phyloP scores from a whole-genome alignment of 495 filamentous ascomycete genomes.

The Penicillium malachiteum region DNA sequence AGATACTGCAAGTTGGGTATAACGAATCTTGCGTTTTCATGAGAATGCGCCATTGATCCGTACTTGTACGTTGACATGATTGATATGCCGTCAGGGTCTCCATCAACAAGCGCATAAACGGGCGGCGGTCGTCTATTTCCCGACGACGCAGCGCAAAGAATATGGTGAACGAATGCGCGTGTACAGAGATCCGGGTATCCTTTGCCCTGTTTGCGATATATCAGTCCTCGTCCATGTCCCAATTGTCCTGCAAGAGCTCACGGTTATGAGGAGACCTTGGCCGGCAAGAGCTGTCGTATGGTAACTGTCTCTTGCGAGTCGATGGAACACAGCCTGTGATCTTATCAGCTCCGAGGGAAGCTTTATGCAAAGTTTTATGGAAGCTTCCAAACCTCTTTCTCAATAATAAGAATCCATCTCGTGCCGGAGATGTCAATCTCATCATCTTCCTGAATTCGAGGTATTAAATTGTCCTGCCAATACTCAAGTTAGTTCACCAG shows the following conservation, averaged over 20 bases:
- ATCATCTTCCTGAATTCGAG: slow-evolving; percentile 52
- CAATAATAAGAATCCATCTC: slow-evolving; percentile 79
- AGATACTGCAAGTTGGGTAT: slow-evolving; percentile 67
- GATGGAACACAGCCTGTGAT: slow-evolving; percentile 74
- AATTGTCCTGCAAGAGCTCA: slow-evolving; percentile 24
- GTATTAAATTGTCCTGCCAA: slow-evolving; percentile 65
- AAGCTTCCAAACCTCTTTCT: slow-evolving; percentile 72
- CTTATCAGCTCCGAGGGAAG: slow-evolving; percentile 9
- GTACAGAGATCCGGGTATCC: slow-evolving; percentile 90
- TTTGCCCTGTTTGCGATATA: slow-evolving; percentile 56
- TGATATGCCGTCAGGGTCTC: slow-evolving; percentile 80
- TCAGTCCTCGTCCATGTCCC: neutral
- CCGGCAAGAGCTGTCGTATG: slow-evolving; percentile 50
- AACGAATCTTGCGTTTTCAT: slow-evolving; percentile 62
- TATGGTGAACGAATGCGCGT: slow-evolving; percentile 57
- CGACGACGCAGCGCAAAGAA: slow-evolving; percentile 27
- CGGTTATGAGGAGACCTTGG: slow-evolving; percentile 68
- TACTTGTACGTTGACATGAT: slow-evolving; percentile 87
- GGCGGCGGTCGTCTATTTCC: slow-evolving; percentile 29
- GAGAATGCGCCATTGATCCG: slow-evolving; percentile 70
- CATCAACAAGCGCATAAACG: slow-evolving; percentile 74
- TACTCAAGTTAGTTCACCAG: neutral
- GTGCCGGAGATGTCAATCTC: slow-evolving; percentile 52
- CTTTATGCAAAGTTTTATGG: neutral
- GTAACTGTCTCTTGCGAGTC: slow-evolving; percentile 55